Evolutionary conservation across 805 yeast species (phyloP), one percentile per base, ranked within the genome.

Genomic region (Pichia gijzeniarum): DNA sequence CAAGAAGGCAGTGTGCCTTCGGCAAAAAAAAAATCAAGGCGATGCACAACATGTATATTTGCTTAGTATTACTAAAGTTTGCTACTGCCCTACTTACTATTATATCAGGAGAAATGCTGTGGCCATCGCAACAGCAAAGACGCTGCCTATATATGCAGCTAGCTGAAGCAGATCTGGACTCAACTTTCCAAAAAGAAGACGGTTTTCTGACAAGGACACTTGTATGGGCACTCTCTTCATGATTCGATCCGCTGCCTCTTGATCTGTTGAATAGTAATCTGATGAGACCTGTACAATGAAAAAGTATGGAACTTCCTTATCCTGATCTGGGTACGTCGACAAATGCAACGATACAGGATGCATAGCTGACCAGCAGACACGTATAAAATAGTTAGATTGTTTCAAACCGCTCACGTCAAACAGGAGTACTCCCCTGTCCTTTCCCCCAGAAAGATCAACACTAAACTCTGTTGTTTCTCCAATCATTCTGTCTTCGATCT

Each of bases 281-380:
- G 59, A 45, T 14, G 41, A 35, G 5, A 49, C 48, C 22, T 49
- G 39, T 12, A 58, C 42, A 17, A 43, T 42, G 18, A 56, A 43
- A n/a, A 16, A n/a, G 6, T 22, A 14, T 35, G 38, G 27, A 20
- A 13, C 14, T 18, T 14, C 9, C 16, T 12, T 28, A 19, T 10
- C 21, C 6, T 18, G 28, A 25, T 25, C 14, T 12, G 35, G 16
- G 22, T n/a, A 6, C 3, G 27, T 32, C 5, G 17, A 16, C 18
- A 47, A 16, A 5, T 19, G 31, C 14, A 47, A 31, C 13, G 44
- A 42, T 31, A 59, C 42, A 8, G 64, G 64, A 34, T 55, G 49
- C 3, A 58, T 50, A 2, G 64, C 62, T 30, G 54, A 38, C 63
- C 63, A 60, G 44, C 60, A 53, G 5, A 57, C 48, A 5, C 44